phyloP scores from a whole-genome alignment of 1,284 basidiomycete genomes.

The Sanghuangporus sanghuang region DNA sequence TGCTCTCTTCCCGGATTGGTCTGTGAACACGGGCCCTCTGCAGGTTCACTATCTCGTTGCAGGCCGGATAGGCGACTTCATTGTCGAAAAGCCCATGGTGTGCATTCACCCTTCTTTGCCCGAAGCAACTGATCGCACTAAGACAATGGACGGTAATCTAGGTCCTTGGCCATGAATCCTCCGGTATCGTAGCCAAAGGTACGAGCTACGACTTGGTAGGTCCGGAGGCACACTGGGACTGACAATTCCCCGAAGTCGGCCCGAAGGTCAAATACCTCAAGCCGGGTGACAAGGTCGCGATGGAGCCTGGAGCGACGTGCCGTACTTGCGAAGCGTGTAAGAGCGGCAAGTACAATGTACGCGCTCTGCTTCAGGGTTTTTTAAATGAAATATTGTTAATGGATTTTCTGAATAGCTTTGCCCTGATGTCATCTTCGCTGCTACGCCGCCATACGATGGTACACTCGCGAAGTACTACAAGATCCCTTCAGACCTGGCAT shows the following conservation, averaged over 20 bases:
- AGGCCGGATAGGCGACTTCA: constrained; percentile 75
- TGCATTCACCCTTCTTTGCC: constrained; percentile 6
- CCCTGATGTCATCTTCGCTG: constrained; percentile 76
- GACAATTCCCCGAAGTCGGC: constrained; percentile 46
- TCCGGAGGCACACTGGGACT: too few relatives aligned
- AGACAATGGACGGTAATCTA: constrained; percentile 18
- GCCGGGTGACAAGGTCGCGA: constrained; percentile 81
- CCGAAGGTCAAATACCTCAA: constrained; percentile 67
- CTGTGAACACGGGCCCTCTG: constrained; percentile 12
- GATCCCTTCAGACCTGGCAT: constrained; percentile 69
- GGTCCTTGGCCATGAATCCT: constrained; percentile 56
- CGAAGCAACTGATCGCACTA: neutral
- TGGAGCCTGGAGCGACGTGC: constrained; percentile 80
- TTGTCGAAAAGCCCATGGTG: constrained; percentile 77
- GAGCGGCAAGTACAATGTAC: constrained; percentile 73
- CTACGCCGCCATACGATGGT: constrained; percentile 88
- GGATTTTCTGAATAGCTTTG: constrained; percentile 46
- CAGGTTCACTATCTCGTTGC: constrained; percentile 74
- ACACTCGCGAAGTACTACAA: constrained; percentile 81
- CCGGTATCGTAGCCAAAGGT: constrained; percentile 42
- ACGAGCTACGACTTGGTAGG: neutral
- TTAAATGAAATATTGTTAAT: neutral
- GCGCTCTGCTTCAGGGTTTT: neutral
- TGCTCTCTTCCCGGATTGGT: constrained; percentile 9
- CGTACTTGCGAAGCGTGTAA: constrained; percentile 72